phyloP scores from a whole-genome alignment of 768 basidiomycete species.

The Auriculariales sp. region DNA sequence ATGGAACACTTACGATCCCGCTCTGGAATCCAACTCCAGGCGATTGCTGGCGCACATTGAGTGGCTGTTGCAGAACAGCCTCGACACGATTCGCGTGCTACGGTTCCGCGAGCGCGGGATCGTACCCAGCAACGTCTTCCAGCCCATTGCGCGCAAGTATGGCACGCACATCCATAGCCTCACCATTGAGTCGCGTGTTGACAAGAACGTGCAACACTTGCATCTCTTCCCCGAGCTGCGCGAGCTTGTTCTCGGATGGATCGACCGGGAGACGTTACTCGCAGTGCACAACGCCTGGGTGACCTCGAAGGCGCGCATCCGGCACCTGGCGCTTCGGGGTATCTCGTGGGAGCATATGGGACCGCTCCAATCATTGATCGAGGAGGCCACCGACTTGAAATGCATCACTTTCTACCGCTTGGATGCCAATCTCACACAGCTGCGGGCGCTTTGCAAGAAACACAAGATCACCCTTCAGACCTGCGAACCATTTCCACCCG shows the following conservation, averaged over 20 bases:
- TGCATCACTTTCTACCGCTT: neutral
- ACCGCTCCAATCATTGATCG: neutral
- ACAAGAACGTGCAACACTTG: neutral
- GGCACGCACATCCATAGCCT: neutral
- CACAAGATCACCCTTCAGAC: neutral
- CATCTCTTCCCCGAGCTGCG: neutral
- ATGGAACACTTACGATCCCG: neutral
- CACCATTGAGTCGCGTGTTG: neutral
- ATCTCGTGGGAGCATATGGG: neutral
- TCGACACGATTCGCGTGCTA: neutral
- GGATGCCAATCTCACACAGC: neutral
- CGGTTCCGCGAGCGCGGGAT: neutral
- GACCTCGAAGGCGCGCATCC: neutral
- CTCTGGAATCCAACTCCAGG: neutral
- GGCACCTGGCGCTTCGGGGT: neutral
- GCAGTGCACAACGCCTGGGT: too few species aligned
- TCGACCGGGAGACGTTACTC: neutral
- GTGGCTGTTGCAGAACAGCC: neutral
- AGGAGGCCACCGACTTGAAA: neutral
- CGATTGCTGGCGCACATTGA: neutral
- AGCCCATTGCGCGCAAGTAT: neutral
- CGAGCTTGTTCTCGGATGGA: neutral
- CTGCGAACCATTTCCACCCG: neutral
- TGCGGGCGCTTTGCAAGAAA: neutral
- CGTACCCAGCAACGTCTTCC: neutral